phyloP scores from a whole-genome alignment of 441 rosid genomes.

The Cnidoscolus chayamansa region DNA sequence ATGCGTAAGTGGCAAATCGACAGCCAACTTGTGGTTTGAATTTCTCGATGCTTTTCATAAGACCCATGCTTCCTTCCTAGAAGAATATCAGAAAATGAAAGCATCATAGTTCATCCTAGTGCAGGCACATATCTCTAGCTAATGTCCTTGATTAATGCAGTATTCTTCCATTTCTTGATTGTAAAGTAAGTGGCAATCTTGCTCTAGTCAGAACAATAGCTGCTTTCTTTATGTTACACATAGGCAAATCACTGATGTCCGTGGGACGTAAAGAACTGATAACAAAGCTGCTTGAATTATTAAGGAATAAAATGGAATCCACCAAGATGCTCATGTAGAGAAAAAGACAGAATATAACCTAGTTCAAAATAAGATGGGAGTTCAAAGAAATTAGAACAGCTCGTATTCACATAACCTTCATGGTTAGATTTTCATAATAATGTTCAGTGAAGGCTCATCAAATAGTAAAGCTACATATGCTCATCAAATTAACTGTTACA shows the following conservation, averaged over 20 bases:
- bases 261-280: not conserved
- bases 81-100: conserved; percentile 19
- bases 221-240: not conserved
- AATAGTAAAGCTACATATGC: not conserved
- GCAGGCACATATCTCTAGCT: not conserved
- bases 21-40: conserved; percentile 81
- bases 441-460: not conserved
- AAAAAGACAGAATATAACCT: not conserved
- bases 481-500: not conserved
- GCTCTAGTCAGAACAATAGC: not conserved
- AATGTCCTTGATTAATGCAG: not conserved
- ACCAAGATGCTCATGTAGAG: not conserved
- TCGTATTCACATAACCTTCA: not conserved
- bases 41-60: conserved; percentile 81
- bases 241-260: not conserved
- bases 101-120: conserved; percentile 1
- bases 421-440: not conserved
- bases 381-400: not conserved
- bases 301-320: conserved; percentile 5
- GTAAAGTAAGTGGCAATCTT: not conserved
- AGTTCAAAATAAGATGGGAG: not conserved
- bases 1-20: conserved; percentile 80
- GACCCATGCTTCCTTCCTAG: conserved; percentile 90
- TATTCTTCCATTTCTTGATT: not conserved
- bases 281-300: not conserved